Conservation (phyloP, 176 grass and related monocot species). For the Rhynchospora breviuscula region DNA sequence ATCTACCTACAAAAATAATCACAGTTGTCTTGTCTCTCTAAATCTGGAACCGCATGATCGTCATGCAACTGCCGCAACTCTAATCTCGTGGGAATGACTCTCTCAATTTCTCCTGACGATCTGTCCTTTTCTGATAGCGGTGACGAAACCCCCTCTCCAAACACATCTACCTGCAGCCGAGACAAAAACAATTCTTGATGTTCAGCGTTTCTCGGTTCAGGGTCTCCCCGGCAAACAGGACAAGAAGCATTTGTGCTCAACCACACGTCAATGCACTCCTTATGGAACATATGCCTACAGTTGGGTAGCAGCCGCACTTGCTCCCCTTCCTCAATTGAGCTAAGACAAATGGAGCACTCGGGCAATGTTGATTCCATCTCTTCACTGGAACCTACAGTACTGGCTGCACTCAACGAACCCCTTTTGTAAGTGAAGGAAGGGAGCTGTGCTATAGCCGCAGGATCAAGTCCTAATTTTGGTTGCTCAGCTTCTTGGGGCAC, state of each 20-base stretch:
- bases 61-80: background rate
- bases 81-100: background rate
- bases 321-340: constrained; percentile 45
- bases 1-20: constrained; percentile 8
- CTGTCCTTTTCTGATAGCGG: background rate
- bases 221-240: constrained; percentile 51
- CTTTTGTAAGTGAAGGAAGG: constrained; percentile 40
- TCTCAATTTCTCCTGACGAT: constrained; percentile 9
- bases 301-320: constrained; percentile 41
- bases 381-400: background rate
- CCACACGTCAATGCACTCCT: constrained; percentile 58
- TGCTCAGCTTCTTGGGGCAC: background rate
- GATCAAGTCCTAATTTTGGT: constrained; percentile 45
- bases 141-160: background rate
- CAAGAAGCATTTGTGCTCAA: constrained; percentile 46
- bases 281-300: constrained; percentile 59
- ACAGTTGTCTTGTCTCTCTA: constrained; percentile 33
- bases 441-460: constrained; percentile 44
- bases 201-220: constrained; percentile 19
- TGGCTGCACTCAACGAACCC: background rate
- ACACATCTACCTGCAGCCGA: background rate
- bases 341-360: constrained; percentile 66
- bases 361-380: background rate
- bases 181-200: background rate
- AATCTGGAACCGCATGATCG: background rate